Evolutionary conservation across 2,329 filamentous ascomycete species (phyloP).

Genomic region (Celoporthe dispersa): DNA sequence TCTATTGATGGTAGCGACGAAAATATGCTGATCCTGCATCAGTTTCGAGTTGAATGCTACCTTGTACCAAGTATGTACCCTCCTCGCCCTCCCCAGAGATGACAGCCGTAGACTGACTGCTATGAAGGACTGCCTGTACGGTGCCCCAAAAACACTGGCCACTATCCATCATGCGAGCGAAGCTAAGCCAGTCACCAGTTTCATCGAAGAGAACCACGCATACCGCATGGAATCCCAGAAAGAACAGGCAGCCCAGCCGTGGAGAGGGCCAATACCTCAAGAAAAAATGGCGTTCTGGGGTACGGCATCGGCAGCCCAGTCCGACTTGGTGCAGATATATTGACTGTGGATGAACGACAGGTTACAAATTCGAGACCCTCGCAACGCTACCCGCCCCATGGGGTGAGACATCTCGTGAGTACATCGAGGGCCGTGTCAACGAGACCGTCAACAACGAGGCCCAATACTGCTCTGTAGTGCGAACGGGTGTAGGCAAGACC

Average conservation of each 20-base stretch:
- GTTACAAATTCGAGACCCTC: constrained; percentile 95
- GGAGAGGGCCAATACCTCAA: constrained; percentile 55
- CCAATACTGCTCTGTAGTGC: constrained; percentile 94
- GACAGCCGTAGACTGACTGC: constrained; percentile 26
- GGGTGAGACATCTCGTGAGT: constrained; percentile 71
- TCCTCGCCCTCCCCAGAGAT: constrained; percentile 30
- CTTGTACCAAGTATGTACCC: constrained; percentile 72
- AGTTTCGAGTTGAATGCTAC: constrained; percentile 98
- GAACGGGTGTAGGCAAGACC: constrained; percentile 79
- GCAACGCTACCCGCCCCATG: constrained; percentile 77
- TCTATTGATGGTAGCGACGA: not conserved
- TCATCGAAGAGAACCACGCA: constrained; percentile 87
- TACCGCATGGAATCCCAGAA: constrained; percentile 68
- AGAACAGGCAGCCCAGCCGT: constrained; percentile 57
- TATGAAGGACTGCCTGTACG: constrained; percentile 59
- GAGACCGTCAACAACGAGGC: constrained; percentile 83
- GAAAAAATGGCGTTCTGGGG: constrained; percentile 95
- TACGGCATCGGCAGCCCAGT: constrained; percentile 41
- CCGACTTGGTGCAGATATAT: not conserved
- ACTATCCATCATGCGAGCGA: not conserved
- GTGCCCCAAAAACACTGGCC: not conserved
- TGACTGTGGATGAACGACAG: constrained; percentile 47
- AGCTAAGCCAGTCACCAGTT: constrained; percentile 55
- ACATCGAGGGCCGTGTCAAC: constrained; percentile 76
- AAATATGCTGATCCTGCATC: constrained; percentile 31